A percentile compares a stretch with the other conserved stretches of the same genome.
Conservation (phyloP, 768 basidiomycete genomes). For the Boletus rubroflammeus region DNA sequence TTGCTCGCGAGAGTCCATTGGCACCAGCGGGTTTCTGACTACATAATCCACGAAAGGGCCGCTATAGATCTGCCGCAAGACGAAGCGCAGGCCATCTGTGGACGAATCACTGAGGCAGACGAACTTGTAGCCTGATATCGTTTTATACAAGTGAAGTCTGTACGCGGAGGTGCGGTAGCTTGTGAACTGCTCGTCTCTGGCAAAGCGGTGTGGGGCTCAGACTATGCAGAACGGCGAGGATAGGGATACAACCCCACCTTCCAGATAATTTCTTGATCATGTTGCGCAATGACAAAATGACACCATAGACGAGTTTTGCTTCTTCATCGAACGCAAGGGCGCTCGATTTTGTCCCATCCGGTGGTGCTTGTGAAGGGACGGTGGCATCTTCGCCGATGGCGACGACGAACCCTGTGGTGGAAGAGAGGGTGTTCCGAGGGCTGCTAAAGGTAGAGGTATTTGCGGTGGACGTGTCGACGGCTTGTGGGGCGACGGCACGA, state of each 20-base stretch:
- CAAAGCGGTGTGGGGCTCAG: neutral
- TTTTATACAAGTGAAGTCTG: constrained; percentile 91
- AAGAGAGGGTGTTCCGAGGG: constrained; percentile 64
- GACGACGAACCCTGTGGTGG: constrained; percentile 64
- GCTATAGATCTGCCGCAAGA: constrained; percentile 86
- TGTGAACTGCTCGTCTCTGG: constrained; percentile 86
- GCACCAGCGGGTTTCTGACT: constrained; percentile 84
- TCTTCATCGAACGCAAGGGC: constrained; percentile 94
- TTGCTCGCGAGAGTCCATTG: constrained; percentile 75
- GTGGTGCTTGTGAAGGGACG: constrained; percentile 20
- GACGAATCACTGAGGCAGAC: constrained; percentile 88
- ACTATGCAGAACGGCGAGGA: neutral
- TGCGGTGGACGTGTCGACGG: constrained; percentile 32
- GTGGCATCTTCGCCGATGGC: constrained; percentile 48
- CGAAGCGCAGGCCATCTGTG: constrained; percentile 75
- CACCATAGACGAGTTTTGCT: constrained; percentile 94
- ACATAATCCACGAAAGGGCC: constrained; percentile 94
- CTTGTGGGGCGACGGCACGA: constrained; percentile 50
- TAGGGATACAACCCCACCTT: constrained; percentile 39
- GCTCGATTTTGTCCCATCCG: constrained; percentile 34
- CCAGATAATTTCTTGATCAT: constrained; percentile 95
- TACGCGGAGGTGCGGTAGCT: constrained; percentile 90
- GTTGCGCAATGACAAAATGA: constrained; percentile 84
- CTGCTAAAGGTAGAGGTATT: constrained; percentile 44
- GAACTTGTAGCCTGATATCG: constrained; percentile 90